Base-by-base conservation (phyloP, 768 basidiomycete species). In the Agrocybe praecox region DNA sequence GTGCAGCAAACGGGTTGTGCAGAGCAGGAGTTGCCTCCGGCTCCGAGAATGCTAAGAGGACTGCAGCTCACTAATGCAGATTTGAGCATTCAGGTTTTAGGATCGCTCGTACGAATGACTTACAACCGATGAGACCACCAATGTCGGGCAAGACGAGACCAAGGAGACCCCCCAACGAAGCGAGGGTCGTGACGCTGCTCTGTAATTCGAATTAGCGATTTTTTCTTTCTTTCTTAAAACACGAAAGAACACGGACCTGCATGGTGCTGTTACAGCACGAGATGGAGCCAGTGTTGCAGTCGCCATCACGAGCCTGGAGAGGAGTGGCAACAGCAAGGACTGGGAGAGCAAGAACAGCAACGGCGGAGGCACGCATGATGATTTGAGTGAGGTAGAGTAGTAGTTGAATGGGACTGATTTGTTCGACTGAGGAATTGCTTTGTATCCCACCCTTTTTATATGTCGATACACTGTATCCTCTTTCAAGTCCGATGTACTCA, bases 321-420 rank as follows among this genome's bases (percentile, higher is more conserved):
- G 53, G 48, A 21, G 54, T 59, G 56, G 62, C 63, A 46, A 63
- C 59, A 23, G 61, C 65, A 62, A 65, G 55, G 61, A 63, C 32
- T 51, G 61, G 65, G 52, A 62, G 58, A 56, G 60, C 61, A 48
- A 62, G 34, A 53, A 56, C 59, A 47, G 59, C 59, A 49, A 59
- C 33, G 46, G 54, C 55, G 46, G 60, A 57, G 56, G 48, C 18
- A 42, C 58, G 61, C 63, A 64, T 64, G 46, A 10, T 55, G n/a
- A 40, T 40, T 52, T 34, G 52, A 46, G 22, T 29, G 53, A 47
- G 44, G 14, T 43, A 11, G 18, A 29, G 26, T 5, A 29, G n/a
- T 46, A 26, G 55, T 21, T 46, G 57, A 58, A 58, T 23, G 21
- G 26, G 53, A n/a, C 44, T 26, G n/a, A 14, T 47, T 55, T 19